Evolutionary conservation across 495 filamentous ascomycete species (phyloP).

Genomic region (Neurospora discreta): DNA sequence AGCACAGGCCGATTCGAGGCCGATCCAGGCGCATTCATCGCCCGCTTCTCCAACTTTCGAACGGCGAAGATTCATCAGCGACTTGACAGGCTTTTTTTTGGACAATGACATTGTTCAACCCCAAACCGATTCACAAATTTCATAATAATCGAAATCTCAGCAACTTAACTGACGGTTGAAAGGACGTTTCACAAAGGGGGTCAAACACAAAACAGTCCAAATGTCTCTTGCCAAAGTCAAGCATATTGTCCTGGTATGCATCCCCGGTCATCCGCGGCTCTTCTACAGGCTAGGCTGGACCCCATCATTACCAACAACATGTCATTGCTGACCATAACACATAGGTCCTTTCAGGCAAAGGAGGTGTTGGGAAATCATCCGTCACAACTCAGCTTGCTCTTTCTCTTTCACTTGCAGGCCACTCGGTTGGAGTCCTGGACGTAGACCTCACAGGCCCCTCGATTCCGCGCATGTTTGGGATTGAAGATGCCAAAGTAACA

Average conservation of each 20-base stretch:
- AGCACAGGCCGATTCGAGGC: constrained; percentile 19
- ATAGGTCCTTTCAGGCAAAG: constrained; percentile 89
- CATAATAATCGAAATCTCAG: not conserved
- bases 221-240: constrained; percentile 51
- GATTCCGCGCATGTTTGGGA: constrained; percentile 85
- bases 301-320: constrained; percentile 8
- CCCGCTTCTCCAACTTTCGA: not conserved
- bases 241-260: constrained; percentile 47
- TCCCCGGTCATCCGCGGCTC: constrained; percentile 1
- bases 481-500: constrained; percentile 79
- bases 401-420: constrained; percentile 69
- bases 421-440: constrained; percentile 89
- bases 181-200: not conserved
- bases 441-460: constrained; percentile 93
- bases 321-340: not conserved
- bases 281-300: not conserved
- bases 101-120: not conserved
- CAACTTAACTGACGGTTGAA: not conserved
- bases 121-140: not conserved
- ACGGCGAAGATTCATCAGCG: not conserved
- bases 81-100: not conserved
- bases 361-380: constrained; percentile 95
- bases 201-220: not conserved
- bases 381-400: constrained; percentile 91
- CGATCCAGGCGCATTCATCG: constrained; percentile 10